Percentiles rank a stretch among this genome's conserved stretches.
Conservation (phyloP, 352 stramenopile species). For the Pythium folliculosum region DNA sequence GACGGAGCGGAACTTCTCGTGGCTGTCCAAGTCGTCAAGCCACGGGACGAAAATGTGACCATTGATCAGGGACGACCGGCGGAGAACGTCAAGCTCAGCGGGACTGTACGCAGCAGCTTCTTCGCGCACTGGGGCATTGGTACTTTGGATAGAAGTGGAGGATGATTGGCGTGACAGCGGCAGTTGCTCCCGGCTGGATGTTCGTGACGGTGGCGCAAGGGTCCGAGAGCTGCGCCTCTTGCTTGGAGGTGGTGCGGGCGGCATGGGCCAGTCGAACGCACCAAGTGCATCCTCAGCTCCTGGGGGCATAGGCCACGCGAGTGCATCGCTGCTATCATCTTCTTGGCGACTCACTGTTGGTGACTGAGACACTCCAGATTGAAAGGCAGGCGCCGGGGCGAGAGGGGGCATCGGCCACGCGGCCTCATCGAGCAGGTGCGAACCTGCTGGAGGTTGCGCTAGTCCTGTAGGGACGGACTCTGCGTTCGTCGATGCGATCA, state of each 20-base stretch:
- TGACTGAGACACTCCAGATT: neutral
- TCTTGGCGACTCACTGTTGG: neutral
- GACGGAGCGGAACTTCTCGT: constrained; percentile 55
- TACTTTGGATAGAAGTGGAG: neutral
- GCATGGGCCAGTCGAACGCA: constrained; percentile 24
- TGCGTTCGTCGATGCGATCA: neutral
- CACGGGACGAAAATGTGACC: constrained; percentile 82
- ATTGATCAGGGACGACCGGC: constrained; percentile 84
- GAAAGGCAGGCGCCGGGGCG: constrained; percentile 2
- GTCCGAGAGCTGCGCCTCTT: constrained; percentile 15
- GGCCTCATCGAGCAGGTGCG: neutral
- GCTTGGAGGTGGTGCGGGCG: constrained; percentile 4
- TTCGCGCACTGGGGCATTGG: neutral
- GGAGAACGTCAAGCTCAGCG: constrained; percentile 77
- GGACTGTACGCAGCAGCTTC: constrained; percentile 39
- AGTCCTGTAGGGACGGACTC: too few relatives aligned
- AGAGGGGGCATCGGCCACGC: constrained; percentile 25
- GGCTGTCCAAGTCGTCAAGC: constrained; percentile 62
- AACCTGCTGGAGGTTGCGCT: neutral
- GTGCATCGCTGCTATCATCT: neutral
- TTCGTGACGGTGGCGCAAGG: constrained; percentile 13
- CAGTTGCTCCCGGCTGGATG: constrained; percentile 24
- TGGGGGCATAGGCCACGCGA: constrained; percentile 25
- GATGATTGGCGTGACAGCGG: constrained; percentile 10
- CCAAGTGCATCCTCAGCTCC: constrained; percentile 6